Percentiles rank a stretch among this genome's conserved stretches.
These are phyloP conservation scores for Ceratocystis papillata DNA, from an alignment of 2,329 filamentous ascomycete genomes.

Conservation along the genomic window DNA sequence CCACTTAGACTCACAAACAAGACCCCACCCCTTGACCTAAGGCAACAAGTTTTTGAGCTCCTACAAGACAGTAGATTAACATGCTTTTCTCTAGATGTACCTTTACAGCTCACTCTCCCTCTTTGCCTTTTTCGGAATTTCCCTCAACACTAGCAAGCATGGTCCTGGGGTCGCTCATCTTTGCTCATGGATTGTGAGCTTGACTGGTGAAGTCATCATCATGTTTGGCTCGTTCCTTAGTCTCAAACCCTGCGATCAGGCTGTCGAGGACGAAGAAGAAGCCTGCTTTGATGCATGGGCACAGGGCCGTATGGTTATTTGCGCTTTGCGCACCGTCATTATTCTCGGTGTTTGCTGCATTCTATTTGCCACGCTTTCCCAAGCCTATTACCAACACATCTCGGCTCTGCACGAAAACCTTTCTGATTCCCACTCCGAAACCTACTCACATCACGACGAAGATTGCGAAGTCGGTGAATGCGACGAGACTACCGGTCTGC, in stretches of 20 bases:
- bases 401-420: not conserved
- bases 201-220: conserved; percentile 63
- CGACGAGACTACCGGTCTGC: conserved; percentile 53
- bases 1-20: not conserved
- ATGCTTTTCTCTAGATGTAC: conserved; percentile 14
- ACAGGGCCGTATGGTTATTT: conserved; percentile 41
- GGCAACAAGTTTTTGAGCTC: too few species aligned
- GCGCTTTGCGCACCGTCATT: conserved; percentile 49
- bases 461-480: conserved; percentile 34
- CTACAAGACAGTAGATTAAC: not conserved
- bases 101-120: conserved; percentile 19
- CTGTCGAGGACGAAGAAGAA: not conserved
- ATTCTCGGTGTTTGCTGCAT: conserved; percentile 52
- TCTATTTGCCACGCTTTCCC: conserved; percentile 33
- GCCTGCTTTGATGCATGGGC: conserved; percentile 35
- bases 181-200: conserved; percentile 62
- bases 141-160: conserved; percentile 14
- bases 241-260: conserved; percentile 14
- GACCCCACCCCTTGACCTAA: not conserved
- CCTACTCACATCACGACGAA: conserved; percentile 25
- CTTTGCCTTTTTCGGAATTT: conserved; percentile 20
- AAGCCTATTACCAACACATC: conserved; percentile 13
- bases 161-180: conserved; percentile 73
- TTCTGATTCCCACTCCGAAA: conserved; percentile 12
- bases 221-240: conserved; percentile 57